These are phyloP conservation scores for Isoetes engelmannii DNA, from an alignment of 83 land plant genomes.

Conservation along the genomic window DNA sequence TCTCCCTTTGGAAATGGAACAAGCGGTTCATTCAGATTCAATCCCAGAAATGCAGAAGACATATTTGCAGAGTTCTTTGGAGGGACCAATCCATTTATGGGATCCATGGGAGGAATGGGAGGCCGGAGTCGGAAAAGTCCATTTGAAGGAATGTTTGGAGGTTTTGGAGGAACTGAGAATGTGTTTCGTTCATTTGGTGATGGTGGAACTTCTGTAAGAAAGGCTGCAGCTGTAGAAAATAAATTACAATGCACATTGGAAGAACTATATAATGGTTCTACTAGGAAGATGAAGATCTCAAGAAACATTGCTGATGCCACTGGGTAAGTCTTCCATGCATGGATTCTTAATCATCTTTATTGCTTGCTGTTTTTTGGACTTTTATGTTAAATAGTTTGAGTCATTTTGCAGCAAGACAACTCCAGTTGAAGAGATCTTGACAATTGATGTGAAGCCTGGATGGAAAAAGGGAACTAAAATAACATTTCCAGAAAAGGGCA, in stretches of 20 bases:
- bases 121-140: neutral
- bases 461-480: constrained; percentile 28
- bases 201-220: no score
- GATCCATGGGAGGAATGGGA: neutral
- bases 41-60: constrained; percentile 15
- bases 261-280: constrained; percentile 26
- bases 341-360: neutral
- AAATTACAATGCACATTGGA: constrained; percentile 14
- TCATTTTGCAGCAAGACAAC: constrained; percentile 7
- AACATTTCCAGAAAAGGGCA: constrained; percentile 19
- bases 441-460: constrained; percentile 23
- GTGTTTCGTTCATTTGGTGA: constrained; percentile 16
- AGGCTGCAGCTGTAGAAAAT: constrained; percentile 8
- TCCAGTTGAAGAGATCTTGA: constrained; percentile 20
- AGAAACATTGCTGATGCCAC: constrained; percentile 19
- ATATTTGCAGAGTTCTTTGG: constrained; percentile 20
- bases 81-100: constrained; percentile 10
- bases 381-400: neutral
- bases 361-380: neutral
- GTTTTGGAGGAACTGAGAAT: constrained; percentile 19
- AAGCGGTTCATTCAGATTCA: constrained; percentile 10
- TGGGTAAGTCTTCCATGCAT: constrained; percentile 4
- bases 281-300: constrained; percentile 22
- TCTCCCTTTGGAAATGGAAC: neutral
- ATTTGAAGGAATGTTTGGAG: constrained; percentile 14